Conservation (phyloP, 106 monocot species). For the Amphibolis antarctica region DNA sequence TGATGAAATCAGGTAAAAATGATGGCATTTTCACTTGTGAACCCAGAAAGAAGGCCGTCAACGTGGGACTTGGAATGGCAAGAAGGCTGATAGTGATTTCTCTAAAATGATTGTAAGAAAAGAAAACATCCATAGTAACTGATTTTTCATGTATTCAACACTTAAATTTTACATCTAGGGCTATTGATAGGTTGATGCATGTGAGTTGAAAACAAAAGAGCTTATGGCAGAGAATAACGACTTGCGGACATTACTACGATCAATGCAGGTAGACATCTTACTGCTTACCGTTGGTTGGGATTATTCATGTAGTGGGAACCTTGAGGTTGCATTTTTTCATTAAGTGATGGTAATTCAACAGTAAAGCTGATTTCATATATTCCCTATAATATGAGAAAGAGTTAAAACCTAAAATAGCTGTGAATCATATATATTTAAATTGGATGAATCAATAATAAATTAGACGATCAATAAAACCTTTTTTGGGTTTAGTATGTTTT, state of each 20-base stretch:
- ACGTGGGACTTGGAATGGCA: constrained; percentile 97
- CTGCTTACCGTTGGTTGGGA: too few relatives aligned
- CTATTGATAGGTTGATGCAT: constrained; percentile 69
- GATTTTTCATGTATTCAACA: background rate
- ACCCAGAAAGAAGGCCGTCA: constrained; percentile 96
- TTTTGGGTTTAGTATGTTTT: too few relatives aligned
- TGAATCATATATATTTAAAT: too few relatives aligned
- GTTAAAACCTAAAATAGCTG: too few relatives aligned
- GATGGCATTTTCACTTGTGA: background rate
- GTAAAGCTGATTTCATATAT: too few relatives aligned
- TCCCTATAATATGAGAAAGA: too few relatives aligned
- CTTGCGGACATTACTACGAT: constrained; percentile 70
- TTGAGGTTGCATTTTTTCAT: too few relatives aligned
- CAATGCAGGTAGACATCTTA: constrained; percentile 66
- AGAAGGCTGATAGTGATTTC: constrained; percentile 94
- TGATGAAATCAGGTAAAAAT: background rate
- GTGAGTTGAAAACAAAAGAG: constrained; percentile 90
- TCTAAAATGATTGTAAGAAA: constrained; percentile 86
- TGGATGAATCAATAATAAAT: too few relatives aligned
- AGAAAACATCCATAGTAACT: background rate
- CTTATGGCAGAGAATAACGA: constrained; percentile 96
- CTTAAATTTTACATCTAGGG: background rate
- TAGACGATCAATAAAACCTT: too few relatives aligned
- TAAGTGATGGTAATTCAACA: too few relatives aligned
- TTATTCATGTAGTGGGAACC: too few relatives aligned